Conservation (phyloP, 768 basidiomycete genomes). For the Melanogaster broomeanus region DNA sequence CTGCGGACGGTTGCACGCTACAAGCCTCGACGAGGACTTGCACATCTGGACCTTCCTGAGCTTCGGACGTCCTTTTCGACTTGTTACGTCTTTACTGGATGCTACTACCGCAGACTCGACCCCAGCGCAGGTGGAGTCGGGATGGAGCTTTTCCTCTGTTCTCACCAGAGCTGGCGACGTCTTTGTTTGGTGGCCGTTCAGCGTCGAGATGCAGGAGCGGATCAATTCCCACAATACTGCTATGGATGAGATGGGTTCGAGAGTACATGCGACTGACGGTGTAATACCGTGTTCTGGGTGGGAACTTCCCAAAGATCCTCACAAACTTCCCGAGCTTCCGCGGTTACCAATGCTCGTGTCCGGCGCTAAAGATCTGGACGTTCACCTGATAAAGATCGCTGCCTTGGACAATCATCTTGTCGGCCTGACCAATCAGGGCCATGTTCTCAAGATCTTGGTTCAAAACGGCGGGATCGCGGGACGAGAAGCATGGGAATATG, state of each 20-base stretch:
- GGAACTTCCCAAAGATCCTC: conserved; percentile 56
- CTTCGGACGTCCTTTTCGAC: conserved; percentile 78
- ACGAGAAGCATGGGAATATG: conserved; percentile 69
- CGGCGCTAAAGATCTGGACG: conserved; percentile 28
- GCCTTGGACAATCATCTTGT: conserved; percentile 72
- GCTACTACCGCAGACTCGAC: conserved; percentile 46
- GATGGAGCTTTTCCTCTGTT: conserved; percentile 78
- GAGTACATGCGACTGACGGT: conserved; percentile 34
- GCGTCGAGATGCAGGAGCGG: conserved; percentile 40
- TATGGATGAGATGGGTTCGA: conserved; percentile 44
- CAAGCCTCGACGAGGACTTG: conserved; percentile 57
- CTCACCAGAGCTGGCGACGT: conserved; percentile 74
- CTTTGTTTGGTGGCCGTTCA: conserved; percentile 73
- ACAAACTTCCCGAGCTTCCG: conserved; percentile 60
- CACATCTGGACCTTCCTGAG: conserved; percentile 74
- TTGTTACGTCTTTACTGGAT: conserved; percentile 43
- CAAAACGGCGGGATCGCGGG: conserved; percentile 39
- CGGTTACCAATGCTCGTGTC: conserved; percentile 50
- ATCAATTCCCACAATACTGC: conserved; percentile 41
- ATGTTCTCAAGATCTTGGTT: conserved; percentile 67
- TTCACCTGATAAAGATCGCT: conserved; percentile 76
- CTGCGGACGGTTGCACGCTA: conserved; percentile 76
- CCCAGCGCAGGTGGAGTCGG: conserved; percentile 70
- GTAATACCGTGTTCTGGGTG: conserved; percentile 64
- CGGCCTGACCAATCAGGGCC: conserved; percentile 78